These are phyloP conservation scores for Pistacia vera DNA, from an alignment of 345 rosid species.

Conservation along the genomic window DNA sequence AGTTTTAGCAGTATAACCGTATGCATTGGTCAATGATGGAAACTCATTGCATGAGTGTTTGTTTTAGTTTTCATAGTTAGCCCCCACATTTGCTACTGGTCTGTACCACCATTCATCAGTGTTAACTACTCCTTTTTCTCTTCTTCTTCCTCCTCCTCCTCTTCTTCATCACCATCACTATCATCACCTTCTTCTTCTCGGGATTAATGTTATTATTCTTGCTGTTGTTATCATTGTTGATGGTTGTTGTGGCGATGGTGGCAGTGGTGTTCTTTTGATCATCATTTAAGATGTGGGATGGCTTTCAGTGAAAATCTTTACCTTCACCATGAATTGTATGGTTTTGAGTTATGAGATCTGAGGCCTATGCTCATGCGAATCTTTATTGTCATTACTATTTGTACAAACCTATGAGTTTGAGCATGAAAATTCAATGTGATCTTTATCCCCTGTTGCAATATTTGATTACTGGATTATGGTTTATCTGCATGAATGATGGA, in stretches of 20 bases:
- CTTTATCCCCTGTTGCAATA: no score
- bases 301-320: constrained; percentile 18
- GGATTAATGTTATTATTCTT: not conserved
- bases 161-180: not conserved
- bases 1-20: not conserved
- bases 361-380: constrained; percentile 5
- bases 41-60: not conserved
- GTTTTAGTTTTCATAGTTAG: constrained; percentile 11
- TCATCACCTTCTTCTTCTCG: not conserved
- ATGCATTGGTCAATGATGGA: constrained; percentile 11
- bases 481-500: not conserved
- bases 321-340: constrained; percentile 8
- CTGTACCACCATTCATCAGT: not conserved
- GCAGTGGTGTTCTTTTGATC: not conserved
- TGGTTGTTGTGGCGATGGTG: constrained; percentile 1
- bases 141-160: not conserved
- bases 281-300: constrained; percentile 13
- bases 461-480: not conserved
- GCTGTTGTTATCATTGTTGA: not conserved
- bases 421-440: no score
- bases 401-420: not conserved
- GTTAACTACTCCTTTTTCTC: not conserved
- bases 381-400: not conserved
- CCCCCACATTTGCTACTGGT: constrained; percentile 13
- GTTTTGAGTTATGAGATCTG: constrained; percentile 15